phyloP scores from a whole-genome alignment of 352 stramenopile species.

The Phytophthora sansomeana region DNA sequence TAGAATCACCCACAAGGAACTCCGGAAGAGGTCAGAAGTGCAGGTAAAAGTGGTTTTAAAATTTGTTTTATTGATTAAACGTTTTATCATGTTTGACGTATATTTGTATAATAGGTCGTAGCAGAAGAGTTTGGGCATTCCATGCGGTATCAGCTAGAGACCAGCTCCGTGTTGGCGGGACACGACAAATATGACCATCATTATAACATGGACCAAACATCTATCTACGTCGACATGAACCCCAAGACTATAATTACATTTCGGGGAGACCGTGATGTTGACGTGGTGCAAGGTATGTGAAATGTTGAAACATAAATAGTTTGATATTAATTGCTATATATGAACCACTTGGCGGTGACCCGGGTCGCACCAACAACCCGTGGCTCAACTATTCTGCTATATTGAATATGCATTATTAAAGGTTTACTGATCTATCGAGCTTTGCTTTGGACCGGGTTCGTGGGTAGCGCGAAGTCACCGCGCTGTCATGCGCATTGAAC shows the following conservation, averaged over 20 bases:
- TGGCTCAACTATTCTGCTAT: background rate
- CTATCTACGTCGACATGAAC: background rate
- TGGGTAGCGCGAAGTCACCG: too few species aligned
- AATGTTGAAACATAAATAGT: background rate
- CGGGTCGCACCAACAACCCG: slow-evolving; percentile 1
- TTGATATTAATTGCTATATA: too few species aligned
- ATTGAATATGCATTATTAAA: background rate
- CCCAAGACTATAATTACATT: background rate
- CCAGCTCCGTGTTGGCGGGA: background rate
- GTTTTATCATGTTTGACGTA: background rate
- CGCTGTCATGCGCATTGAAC: too few species aligned
- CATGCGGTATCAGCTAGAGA: background rate
- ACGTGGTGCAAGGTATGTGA: background rate
- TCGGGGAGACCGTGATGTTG: background rate
- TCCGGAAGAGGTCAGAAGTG: background rate
- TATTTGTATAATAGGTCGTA: background rate
- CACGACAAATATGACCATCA: background rate
- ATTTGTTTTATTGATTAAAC: background rate
- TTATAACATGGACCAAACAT: background rate
- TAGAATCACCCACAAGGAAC: background rate
- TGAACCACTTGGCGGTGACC: slow-evolving; percentile 5
- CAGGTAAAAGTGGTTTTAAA: background rate
- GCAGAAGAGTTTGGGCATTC: background rate
- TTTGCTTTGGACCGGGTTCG: too few species aligned
- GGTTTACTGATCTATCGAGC: background rate